Conservation (phyloP, 305 asterid species). For the Fraxinus nigra region DNA sequence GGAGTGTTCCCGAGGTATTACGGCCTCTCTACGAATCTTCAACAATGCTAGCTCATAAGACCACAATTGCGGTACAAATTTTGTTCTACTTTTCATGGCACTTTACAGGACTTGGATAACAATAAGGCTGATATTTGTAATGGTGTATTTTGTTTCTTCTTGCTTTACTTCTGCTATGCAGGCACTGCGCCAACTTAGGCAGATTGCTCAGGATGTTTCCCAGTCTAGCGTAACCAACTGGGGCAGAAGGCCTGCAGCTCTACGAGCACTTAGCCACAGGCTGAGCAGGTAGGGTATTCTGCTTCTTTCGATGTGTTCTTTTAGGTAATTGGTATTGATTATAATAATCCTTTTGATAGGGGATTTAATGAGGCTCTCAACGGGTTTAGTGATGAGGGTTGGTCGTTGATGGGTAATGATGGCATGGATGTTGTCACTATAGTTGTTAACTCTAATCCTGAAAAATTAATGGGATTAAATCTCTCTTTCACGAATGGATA, state of each 20-base stretch:
- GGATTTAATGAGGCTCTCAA: constrained; percentile 90
- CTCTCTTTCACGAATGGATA: constrained; percentile 62
- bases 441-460: constrained; percentile 78
- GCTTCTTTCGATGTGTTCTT: background rate
- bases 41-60: constrained; percentile 71
- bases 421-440: constrained; percentile 75
- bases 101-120: background rate
- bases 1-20: constrained; percentile 85
- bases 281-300: constrained; percentile 59
- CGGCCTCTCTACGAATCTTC: constrained; percentile 90
- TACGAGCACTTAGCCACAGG: constrained; percentile 78
- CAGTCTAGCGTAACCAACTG: constrained; percentile 67
- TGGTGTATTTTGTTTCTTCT: constrained; percentile 1
- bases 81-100: constrained; percentile 11
- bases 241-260: constrained; percentile 87
- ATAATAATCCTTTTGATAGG: constrained; percentile 34
- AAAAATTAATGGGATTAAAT: constrained; percentile 69
- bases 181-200: constrained; percentile 91
- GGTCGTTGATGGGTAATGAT: constrained; percentile 70
- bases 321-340: background rate
- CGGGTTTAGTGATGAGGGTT: constrained; percentile 74
- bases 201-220: constrained; percentile 74
- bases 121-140: background rate
- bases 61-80: constrained; percentile 69
- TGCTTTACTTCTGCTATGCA: constrained; percentile 22